Base-by-base conservation (phyloP, 1,139 yeast species). In the Suhomyces taliae region DNA sequence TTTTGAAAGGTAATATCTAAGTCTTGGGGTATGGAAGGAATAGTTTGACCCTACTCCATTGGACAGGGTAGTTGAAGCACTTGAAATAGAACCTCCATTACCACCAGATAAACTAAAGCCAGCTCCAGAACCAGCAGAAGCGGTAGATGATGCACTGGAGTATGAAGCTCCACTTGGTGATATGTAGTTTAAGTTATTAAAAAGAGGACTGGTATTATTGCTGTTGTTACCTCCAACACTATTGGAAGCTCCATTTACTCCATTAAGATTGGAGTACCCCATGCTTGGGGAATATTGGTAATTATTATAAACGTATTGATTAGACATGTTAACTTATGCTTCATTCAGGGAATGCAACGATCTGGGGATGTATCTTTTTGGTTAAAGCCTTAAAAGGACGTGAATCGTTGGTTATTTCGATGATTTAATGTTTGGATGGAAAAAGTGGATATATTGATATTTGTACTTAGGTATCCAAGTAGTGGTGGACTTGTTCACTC, bases 1-100 rank as follows among this genome's bases (percentile, higher is more conserved):
- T 57, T 82, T 82, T 29, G 84, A 79, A 43, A 74, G 62, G 58
- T 74, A 74, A 56, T 74, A 74, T 56, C 79, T 66, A 53, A 74
- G 67, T 41, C 78, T 59, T 4, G 79, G 78, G 36, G 71, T 72
- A 48, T 72, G 77, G 55, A 69, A 69, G 31, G 72, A 66, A 52
- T 72, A 72, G 31, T 34, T 29, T 19, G 37, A 14, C 7, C 41
- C 45, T 15, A 36, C 15, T 15, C 36, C 45, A 39, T 44, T 41
- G 44, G 37, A 47, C 34, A 38, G 47, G 15, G 52, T 37, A 14
- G 54, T 51, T 29, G 51, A 39, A 8, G 56, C 41, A 27, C 49
- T 40, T 14, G 61, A 48, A 32, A 45, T 40, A n/a, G 40, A 39
- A 8, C 38, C 43, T 8, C 36, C 34, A 14, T 12, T 34, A 8